Conservation (phyloP, 225 moss, liverwort and hornwort genomes). For the Physcomitrium patens region DNA sequence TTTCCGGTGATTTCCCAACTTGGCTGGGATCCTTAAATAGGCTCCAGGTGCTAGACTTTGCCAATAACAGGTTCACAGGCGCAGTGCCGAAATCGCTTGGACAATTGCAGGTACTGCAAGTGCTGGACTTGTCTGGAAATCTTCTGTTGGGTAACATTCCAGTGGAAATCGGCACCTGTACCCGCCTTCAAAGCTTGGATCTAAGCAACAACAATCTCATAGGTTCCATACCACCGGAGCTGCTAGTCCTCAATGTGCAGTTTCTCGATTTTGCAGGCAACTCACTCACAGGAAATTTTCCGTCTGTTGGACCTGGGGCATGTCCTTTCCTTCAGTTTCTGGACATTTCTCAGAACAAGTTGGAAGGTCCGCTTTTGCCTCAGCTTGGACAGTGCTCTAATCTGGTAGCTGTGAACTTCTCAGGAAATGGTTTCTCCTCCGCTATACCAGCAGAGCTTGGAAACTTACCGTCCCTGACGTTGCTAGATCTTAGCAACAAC, state of each 20-base stretch:
- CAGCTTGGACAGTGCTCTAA: constrained; percentile 70
- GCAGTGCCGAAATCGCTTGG: constrained; percentile 64
- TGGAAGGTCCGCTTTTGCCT: constrained; percentile 58
- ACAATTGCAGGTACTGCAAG: constrained; percentile 56
- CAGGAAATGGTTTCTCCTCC: constrained; percentile 63
- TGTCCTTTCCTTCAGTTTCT: constrained; percentile 76
- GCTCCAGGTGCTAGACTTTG: constrained; percentile 75
- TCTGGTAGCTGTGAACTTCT: constrained; percentile 66
- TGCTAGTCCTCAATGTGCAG: constrained; percentile 63
- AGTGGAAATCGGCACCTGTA: constrained; percentile 44
- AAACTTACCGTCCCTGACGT: constrained; percentile 53
- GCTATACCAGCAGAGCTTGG: constrained; percentile 69
- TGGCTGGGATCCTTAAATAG: constrained; percentile 74
- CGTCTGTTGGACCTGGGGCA: constrained; percentile 45
- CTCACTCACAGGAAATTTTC: constrained; percentile 66
- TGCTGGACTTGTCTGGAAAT: constrained; percentile 59
- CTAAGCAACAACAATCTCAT: constrained; percentile 74
- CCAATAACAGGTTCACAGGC: constrained; percentile 64
- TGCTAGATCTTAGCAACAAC: constrained; percentile 80
- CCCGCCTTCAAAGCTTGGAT: constrained; percentile 65
- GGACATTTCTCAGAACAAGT: constrained; percentile 64
- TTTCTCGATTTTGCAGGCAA: constrained; percentile 68
- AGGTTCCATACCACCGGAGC: constrained; percentile 61
- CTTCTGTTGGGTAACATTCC: constrained; percentile 46
- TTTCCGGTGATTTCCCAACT: constrained; percentile 69